Evolutionary conservation across 805 yeast genomes (phyloP).

Genomic region (Sugiyamaella mastotermitis): DNA sequence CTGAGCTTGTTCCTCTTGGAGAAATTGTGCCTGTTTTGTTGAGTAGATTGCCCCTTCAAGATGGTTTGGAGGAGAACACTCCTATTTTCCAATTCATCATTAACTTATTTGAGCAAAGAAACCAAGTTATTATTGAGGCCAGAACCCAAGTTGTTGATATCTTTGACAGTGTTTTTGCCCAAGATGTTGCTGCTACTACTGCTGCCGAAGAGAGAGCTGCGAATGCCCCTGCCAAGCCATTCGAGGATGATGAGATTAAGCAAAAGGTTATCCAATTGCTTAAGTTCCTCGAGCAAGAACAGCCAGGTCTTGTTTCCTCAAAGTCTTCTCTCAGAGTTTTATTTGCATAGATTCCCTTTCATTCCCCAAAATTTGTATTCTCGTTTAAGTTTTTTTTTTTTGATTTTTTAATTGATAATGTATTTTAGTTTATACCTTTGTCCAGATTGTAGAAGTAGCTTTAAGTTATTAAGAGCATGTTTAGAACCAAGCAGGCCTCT

Average conservation of each 20-base stretch:
- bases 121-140: slow-evolving; percentile 42
- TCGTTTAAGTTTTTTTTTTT: background rate
- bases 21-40: slow-evolving; percentile 71
- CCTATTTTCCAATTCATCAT: slow-evolving; percentile 80
- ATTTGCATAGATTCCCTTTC: slow-evolving; percentile 9
- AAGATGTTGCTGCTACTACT: slow-evolving; percentile 62
- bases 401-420: background rate
- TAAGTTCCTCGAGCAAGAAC: slow-evolving; percentile 62
- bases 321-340: slow-evolving; percentile 13
- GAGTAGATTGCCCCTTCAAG: slow-evolving; percentile 74
- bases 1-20: slow-evolving; percentile 63
- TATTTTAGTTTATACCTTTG: slow-evolving; percentile 3
- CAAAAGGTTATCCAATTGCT: slow-evolving; percentile 61
- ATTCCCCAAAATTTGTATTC: background rate
- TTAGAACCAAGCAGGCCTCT: background rate
- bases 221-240: slow-evolving; percentile 53
- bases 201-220: slow-evolving; percentile 42
- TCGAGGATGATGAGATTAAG: slow-evolving; percentile 62
- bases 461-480: background rate
- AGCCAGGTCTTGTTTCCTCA: slow-evolving; percentile 39
- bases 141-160: slow-evolving; percentile 48
- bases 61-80: slow-evolving; percentile 87
- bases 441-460: background rate
- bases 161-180: slow-evolving; percentile 63
- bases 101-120: slow-evolving; percentile 60